Evolutionary conservation across 2,329 filamentous ascomycete species (phyloP), one percentile per base, ranked within the genome.

Genomic region (Diaporthe helianthi): DNA sequence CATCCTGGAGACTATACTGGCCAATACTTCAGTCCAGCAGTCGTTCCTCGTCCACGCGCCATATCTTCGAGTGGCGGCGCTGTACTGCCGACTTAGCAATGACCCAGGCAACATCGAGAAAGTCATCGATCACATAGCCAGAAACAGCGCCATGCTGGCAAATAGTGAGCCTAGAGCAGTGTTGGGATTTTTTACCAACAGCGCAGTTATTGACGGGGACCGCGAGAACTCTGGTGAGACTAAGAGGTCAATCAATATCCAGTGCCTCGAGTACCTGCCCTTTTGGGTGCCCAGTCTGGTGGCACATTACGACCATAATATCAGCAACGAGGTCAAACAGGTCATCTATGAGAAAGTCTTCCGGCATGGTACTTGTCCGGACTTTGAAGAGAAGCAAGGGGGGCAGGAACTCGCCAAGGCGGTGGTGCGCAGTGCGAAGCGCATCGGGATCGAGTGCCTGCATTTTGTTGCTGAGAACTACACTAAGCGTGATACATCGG

Each of bases 61-160:
- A 1, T 92, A 85, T 73, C 80, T 93, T 22, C 83, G 85, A n/a
- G 86, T 84, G 19, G 86, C 87, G 3, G 75, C 84, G 38, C 76
- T 82, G 0, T 92, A 90, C 74, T 85, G 89, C 41, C 79, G 80
- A 49, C 71, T 76, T 60, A 84, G 82, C 31, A 75, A 76, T 26
- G 77, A 79, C 3, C 49, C 76, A 2, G 75, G 77, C 0, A 73
- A 77, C 52, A 79, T 83, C 2, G 73, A 78, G 36, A 74, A 73
- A 4, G 79, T 88, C 52, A 78, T 85, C 29, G 72, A 74, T 2
- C 81, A 86, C 72, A 75, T 87, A 31, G 77, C 77, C 41, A 71
- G 76, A 0, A 83, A 87, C 70, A 84, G 82, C 71, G 76, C 76
- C 49, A 76, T 73, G 19, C 71, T 88, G 15, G 82, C 84, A 61